Conservation (phyloP, 2,329 filamentous ascomycete species). For the Ophiostoma australiae region DNA sequence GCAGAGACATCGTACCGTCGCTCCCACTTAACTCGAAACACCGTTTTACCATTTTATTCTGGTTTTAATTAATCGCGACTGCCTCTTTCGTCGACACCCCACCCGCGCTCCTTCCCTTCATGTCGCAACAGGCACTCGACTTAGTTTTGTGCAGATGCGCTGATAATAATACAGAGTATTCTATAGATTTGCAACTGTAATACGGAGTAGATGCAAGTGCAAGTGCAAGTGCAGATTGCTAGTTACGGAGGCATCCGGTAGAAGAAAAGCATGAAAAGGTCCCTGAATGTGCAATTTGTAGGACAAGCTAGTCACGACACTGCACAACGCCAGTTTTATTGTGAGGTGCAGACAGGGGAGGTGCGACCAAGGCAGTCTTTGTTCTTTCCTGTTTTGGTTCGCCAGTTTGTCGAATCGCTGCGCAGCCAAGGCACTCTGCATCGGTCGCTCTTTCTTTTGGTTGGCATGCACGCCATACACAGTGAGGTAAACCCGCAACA, state of each 20-base stretch:
- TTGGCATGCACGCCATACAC: not conserved
- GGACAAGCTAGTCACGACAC: not conserved
- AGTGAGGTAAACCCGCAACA: not conserved
- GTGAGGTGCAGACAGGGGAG: constrained; percentile 5
- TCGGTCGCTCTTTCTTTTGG: not conserved
- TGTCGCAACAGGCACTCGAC: not conserved
- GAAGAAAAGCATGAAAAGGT: not conserved
- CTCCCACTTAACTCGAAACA: not conserved
- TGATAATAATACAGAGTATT: too few relatives aligned
- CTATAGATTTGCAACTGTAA: too few relatives aligned
- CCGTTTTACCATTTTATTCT: not conserved
- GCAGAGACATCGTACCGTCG: not conserved
- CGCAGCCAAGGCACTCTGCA: constrained; percentile 11
- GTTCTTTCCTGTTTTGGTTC: constrained; percentile 11
- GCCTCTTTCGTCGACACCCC: not conserved
- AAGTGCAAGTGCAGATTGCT: not conserved
- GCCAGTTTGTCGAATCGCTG: not conserved
- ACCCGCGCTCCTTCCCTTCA: not conserved
- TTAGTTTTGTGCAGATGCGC: not conserved
- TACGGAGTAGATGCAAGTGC: too few relatives aligned
- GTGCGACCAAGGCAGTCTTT: constrained; percentile 1
- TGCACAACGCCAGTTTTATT: constrained; percentile 5
- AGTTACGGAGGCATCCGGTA: not conserved
- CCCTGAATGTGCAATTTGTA: not conserved
- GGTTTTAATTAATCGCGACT: not conserved